Percentiles rank a stretch among this genome's conserved stretches.
Conservation (phyloP, 2,329 filamentous ascomycete genomes). For the Pseudogymnoascus sp. region DNA sequence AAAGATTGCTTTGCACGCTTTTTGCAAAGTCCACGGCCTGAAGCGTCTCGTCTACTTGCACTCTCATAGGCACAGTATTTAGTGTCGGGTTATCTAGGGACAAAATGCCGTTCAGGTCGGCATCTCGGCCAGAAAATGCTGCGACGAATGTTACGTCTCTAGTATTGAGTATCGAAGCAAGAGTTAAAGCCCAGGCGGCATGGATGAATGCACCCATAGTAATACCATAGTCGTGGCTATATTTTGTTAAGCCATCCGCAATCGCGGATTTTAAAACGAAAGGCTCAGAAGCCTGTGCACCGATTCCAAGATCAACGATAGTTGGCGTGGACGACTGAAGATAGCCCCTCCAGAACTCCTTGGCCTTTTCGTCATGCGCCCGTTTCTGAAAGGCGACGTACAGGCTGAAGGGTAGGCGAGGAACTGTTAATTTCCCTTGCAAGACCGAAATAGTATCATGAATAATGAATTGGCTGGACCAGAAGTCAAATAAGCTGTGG, state of each 20-base stretch:
- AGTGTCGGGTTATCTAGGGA: constrained; percentile 10
- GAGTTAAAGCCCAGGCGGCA: constrained; percentile 28
- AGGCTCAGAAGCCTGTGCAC: neutral
- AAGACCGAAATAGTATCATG: constrained; percentile 1
- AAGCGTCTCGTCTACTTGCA: neutral
- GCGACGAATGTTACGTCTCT: constrained; percentile 6
- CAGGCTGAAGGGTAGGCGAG: neutral
- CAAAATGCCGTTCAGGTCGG: neutral
- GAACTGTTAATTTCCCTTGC: neutral
- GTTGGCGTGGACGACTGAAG: constrained; percentile 2
- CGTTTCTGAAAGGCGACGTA: constrained; percentile 1
- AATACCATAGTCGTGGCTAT: neutral
- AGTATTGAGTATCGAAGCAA: constrained; percentile 3
- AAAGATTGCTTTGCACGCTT: neutral
- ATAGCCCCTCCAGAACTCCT: constrained; percentile 5
- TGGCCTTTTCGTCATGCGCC: neutral
- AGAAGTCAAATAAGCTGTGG: constrained; percentile 2
- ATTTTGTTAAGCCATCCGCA: neutral
- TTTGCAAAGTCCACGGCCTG: neutral
- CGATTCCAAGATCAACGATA: neutral
- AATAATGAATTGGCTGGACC: constrained; percentile 2
- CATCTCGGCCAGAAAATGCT: constrained; percentile 4
- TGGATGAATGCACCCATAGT: neutral
- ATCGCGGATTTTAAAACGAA: neutral
- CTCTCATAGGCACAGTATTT: neutral